Evolutionary conservation across 2,329 filamentous ascomycete species (phyloP).

Genomic region (Fusarium fujikuroi): DNA sequence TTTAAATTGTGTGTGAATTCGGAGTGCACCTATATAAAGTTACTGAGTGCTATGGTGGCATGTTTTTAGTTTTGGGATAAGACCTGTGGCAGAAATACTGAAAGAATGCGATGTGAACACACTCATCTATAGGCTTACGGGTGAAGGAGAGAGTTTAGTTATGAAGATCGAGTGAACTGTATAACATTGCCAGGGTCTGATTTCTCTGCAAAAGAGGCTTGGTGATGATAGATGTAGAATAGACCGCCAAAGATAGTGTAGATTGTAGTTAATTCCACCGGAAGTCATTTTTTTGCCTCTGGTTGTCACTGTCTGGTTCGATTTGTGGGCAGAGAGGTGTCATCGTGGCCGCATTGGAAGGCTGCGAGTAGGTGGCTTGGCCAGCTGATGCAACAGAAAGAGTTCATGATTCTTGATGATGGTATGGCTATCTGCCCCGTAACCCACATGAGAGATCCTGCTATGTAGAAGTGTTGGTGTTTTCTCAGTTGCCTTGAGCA

Average conservation of each 20-base stretch:
- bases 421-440: too few relatives aligned
- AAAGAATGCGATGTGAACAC: neutral
- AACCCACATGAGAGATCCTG: neutral
- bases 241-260: neutral
- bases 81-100: neutral
- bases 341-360: neutral
- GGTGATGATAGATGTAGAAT: neutral
- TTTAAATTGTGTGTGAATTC: neutral
- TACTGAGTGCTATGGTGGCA: neutral
- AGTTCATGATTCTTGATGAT: neutral
- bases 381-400: neutral
- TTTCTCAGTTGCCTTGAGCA: neutral
- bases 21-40: neutral
- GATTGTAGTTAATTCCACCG: too few relatives aligned
- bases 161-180: neutral
- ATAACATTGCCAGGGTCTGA: neutral
- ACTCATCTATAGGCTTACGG: neutral
- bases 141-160: neutral
- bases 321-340: too few relatives aligned
- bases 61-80: neutral
- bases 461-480: neutral
- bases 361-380: neutral
- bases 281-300: neutral
- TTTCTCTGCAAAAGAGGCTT: neutral
- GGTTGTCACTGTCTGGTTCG: neutral